Percentiles rank a stretch among this genome's conserved stretches.
Evolutionary conservation across 768 basidiomycete genomes (phyloP).

Genomic region (Favolaschia claudopus): DNA sequence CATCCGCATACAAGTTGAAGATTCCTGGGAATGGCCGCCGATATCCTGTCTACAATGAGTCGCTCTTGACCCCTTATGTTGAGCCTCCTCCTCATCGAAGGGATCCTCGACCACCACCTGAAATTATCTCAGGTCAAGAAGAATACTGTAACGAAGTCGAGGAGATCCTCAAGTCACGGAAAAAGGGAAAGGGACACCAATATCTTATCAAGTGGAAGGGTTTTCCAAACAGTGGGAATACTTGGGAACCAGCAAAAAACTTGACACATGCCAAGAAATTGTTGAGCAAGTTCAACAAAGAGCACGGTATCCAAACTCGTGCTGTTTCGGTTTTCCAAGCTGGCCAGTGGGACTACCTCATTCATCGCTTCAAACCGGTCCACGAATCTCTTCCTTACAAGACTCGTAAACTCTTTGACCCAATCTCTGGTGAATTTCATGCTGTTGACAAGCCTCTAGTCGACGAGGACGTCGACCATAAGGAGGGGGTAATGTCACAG

Average conservation of each 20-base stretch:
- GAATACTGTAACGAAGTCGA: neutral
- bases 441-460: neutral
- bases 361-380: neutral
- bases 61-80: neutral
- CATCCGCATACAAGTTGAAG: too few relatives aligned
- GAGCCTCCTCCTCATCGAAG: neutral
- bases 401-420: neutral
- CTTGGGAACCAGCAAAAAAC: slow-evolving; percentile 17
- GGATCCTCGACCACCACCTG: neutral
- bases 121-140: too few relatives aligned
- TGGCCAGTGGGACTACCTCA: neutral
- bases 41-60: too few relatives aligned
- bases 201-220: neutral
- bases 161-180: neutral
- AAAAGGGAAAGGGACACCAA: neutral
- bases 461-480: neutral
- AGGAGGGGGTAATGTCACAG: too few relatives aligned
- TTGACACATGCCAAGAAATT: neutral
- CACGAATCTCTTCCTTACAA: neutral
- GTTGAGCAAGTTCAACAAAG: neutral
- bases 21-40: too few relatives aligned
- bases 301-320: neutral
- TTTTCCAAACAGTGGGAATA: too few relatives aligned
- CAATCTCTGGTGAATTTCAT: neutral
- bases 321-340: neutral